A percentile compares a stretch with the other conserved stretches of the same genome.
These are phyloP conservation scores for Diaporthe australafricana DNA, from an alignment of 2,329 filamentous ascomycete genomes.

Conservation along the genomic window DNA sequence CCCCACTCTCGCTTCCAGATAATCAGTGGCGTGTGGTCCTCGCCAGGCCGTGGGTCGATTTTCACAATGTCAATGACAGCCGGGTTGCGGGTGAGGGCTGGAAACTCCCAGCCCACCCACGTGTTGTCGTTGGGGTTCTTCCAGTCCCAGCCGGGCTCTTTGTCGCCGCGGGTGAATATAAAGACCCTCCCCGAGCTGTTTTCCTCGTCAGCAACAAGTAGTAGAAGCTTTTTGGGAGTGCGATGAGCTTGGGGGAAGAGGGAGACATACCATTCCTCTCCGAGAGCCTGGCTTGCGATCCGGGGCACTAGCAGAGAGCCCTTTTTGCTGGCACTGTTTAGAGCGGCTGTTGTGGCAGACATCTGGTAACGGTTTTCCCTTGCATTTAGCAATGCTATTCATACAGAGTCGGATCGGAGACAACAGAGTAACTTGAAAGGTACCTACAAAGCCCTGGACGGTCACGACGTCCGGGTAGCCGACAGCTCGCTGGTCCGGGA, in stretches of 20 bases:
- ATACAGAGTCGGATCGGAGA: background rate
- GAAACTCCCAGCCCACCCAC: background rate
- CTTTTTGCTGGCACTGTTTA: background rate
- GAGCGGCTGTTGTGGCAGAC: background rate
- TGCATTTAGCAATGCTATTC: background rate
- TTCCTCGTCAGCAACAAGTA: background rate
- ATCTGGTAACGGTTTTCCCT: background rate
- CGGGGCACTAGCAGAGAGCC: background rate
- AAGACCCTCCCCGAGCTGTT: background rate
- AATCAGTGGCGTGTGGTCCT: background rate
- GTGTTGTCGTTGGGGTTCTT: background rate
- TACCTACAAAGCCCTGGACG: background rate
- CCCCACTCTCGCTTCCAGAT: background rate
- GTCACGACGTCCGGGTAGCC: background rate
- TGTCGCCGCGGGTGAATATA: background rate
- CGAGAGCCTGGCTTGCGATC: constrained; percentile 1
- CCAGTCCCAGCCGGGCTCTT: background rate
- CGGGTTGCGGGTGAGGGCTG: background rate
- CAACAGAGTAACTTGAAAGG: background rate
- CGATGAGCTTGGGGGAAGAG: background rate
- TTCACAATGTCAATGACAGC: background rate
- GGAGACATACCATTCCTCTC: background rate
- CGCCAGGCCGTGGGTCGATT: background rate
- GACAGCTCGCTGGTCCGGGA: background rate
- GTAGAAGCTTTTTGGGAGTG: background rate